These are phyloP conservation scores for Calonectria multiphialidica DNA, from an alignment of 2,329 filamentous ascomycete genomes.

Conservation along the genomic window DNA sequence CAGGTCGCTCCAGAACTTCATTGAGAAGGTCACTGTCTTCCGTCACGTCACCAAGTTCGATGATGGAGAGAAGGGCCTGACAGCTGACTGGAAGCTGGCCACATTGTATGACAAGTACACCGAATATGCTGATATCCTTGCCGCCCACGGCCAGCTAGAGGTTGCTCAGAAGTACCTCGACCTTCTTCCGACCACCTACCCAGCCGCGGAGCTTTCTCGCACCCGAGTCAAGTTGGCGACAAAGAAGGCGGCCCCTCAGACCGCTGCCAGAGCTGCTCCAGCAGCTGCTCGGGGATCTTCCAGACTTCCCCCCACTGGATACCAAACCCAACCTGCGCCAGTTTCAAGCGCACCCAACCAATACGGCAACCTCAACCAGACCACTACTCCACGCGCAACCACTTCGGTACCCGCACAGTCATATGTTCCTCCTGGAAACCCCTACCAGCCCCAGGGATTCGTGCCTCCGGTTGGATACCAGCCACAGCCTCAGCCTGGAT, in stretches of 20 bases:
- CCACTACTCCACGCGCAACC: conserved; percentile 36
- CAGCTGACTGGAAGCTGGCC: conserved; percentile 88
- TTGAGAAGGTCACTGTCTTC: conserved; percentile 99
- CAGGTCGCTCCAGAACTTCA: conserved; percentile 88
- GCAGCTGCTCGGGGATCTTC: conserved; percentile 51
- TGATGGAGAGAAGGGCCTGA: conserved; percentile 78
- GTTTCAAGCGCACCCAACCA: conserved; percentile 44
- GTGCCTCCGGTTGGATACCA: conserved; percentile 47
- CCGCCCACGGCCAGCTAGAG: conserved; percentile 86
- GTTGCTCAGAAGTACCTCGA: conserved; percentile 93
- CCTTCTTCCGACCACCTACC: conserved; percentile 85
- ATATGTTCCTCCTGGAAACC: conserved; percentile 54
- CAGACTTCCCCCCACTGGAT: conserved; percentile 59
- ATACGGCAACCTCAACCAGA: conserved; percentile 58
- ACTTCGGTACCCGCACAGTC: conserved; percentile 44
- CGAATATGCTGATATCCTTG: conserved; percentile 96
- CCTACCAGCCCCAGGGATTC: conserved; percentile 48
- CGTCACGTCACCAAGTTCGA: conserved; percentile 92
- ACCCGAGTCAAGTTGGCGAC: conserved; percentile 89
- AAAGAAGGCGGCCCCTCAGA: conserved; percentile 56
- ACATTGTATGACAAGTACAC: conserved; percentile 94
- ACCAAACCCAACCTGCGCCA: conserved; percentile 59
- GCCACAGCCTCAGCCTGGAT: conserved; percentile 56
- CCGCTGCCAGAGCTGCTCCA: conserved; percentile 37
- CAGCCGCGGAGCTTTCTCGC: conserved; percentile 87